Percentiles rank a stretch among this genome's conserved stretches.
These are phyloP conservation scores for Pichia paraexigua DNA, from an alignment of 805 yeast genomes.

Conservation along the genomic window DNA sequence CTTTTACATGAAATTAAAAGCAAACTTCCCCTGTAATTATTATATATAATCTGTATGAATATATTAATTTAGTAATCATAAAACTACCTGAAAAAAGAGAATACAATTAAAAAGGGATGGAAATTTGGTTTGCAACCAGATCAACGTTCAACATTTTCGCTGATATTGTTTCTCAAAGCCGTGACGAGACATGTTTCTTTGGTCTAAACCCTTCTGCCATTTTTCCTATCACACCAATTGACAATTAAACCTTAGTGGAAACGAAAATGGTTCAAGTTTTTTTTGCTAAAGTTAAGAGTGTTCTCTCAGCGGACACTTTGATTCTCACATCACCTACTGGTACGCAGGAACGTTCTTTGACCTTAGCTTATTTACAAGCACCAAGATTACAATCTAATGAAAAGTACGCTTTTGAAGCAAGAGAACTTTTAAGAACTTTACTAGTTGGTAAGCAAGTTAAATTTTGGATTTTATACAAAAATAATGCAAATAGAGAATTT, in stretches of 20 bases:
- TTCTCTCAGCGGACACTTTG: conserved; percentile 63
- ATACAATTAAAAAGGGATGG: too few relatives aligned
- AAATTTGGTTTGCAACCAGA: too few relatives aligned
- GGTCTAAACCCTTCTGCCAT: not conserved
- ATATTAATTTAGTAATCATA: not conserved
- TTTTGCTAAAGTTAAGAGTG: conserved; percentile 60
- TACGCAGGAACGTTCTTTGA: conserved; percentile 53
- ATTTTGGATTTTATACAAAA: conserved; percentile 49
- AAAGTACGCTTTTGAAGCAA: conserved; percentile 44
- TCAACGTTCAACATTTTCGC: too few relatives aligned
- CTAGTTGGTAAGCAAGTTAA: conserved; percentile 58
- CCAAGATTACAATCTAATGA: conserved; percentile 42
- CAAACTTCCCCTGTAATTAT: conserved; percentile 5
- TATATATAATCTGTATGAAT: not conserved
- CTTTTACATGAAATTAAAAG: conserved; percentile 18
- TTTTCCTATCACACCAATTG: not conserved
- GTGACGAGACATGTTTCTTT: not conserved
- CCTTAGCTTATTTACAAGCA: conserved; percentile 58
- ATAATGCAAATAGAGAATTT: conserved; percentile 52
- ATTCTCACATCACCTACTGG: conserved; percentile 46
- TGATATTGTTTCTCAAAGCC: not conserved
- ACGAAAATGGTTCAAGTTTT: conserved; percentile 26
- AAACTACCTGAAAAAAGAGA: not conserved
- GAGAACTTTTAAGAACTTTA: conserved; percentile 54
- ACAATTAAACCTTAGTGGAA: not conserved